phyloP scores from a whole-genome alignment of 2,329 filamentous ascomycete genomes.

The Penicillium carneum region DNA sequence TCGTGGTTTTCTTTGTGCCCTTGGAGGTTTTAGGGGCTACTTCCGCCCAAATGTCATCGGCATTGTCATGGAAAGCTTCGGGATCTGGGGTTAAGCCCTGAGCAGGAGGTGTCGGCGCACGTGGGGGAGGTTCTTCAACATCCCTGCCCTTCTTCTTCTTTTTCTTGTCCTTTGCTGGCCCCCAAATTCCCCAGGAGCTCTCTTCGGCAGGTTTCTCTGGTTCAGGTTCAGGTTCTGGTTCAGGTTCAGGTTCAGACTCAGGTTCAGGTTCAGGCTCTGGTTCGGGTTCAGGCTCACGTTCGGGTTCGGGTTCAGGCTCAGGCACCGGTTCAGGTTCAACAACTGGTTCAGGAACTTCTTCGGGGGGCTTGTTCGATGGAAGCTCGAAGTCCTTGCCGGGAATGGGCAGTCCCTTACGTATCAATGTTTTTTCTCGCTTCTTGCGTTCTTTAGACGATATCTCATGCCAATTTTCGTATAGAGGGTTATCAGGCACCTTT shows the following conservation, averaged over 20 bases:
- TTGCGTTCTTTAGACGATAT: slow-evolving; percentile 55
- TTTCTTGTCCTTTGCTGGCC: slow-evolving; percentile 56
- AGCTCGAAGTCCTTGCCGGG: slow-evolving; percentile 41
- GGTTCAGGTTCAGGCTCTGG: slow-evolving; percentile 31
- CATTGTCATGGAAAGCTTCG: slow-evolving; percentile 40
- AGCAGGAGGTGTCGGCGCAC: slow-evolving; percentile 57
- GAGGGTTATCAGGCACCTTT: slow-evolving; percentile 45
- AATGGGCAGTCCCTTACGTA: slow-evolving; percentile 41
- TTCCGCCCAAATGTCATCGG: slow-evolving; percentile 51
- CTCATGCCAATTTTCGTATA: slow-evolving; percentile 46
- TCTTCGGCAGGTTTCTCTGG: slow-evolving; percentile 32
- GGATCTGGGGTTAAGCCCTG: slow-evolving; percentile 54
- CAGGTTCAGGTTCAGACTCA: slow-evolving; percentile 34
- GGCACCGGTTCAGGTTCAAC: slow-evolving; percentile 28
- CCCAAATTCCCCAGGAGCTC: slow-evolving; percentile 48
- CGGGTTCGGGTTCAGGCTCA: slow-evolving; percentile 37
- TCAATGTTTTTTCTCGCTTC: slow-evolving; percentile 48
- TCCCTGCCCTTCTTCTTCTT: slow-evolving; percentile 57
- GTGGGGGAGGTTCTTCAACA: slow-evolving; percentile 55
- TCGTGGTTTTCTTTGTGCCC: slow-evolving; percentile 42
- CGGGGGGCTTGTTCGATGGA: slow-evolving; percentile 30
- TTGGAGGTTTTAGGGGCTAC: slow-evolving; percentile 49
- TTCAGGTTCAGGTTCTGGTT: slow-evolving; percentile 7
- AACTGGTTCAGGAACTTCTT: slow-evolving; percentile 35
- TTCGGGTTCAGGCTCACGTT: slow-evolving; percentile 37